These are phyloP conservation scores for Diplotaxis tenuifolia DNA, from an alignment of 345 rosid genomes.

Conservation along the genomic window DNA sequence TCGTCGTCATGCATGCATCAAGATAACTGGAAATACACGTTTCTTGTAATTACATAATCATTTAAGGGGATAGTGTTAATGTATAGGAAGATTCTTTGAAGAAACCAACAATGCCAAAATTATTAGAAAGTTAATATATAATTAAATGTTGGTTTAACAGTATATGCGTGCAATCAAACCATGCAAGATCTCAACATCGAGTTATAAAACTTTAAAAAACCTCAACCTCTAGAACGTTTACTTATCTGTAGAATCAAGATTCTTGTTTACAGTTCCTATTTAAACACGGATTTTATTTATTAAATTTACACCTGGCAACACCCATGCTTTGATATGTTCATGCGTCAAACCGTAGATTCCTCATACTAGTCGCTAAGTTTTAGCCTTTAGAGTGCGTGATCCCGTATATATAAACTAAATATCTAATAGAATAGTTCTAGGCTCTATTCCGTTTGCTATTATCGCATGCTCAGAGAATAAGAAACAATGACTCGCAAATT, in stretches of 20 bases:
- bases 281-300: neutral
- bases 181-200: conserved; percentile 10
- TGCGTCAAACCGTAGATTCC: neutral
- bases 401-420: neutral
- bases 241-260: neutral
- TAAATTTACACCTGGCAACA: neutral
- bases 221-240: neutral
- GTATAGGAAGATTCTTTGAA: conserved; percentile 3
- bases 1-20: conserved; percentile 6
- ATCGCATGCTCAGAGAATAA: neutral
- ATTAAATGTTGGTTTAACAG: neutral
- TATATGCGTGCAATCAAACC: neutral
- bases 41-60: neutral
- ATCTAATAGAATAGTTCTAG: neutral
- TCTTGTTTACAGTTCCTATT: conserved; percentile 4
- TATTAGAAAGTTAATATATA: no score
- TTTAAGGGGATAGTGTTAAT: no score
- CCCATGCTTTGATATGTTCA: neutral
- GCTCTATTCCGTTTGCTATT: neutral
- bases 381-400: neutral
- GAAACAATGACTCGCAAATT: neutral
- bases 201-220: neutral
- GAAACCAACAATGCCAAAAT: neutral
- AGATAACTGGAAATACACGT: conserved; percentile 3
- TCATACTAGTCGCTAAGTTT: neutral